These are phyloP conservation scores for Pseudogymnoascus sp. DNA, from an alignment of 2,329 filamentous ascomycete genomes.

Conservation along the genomic window DNA sequence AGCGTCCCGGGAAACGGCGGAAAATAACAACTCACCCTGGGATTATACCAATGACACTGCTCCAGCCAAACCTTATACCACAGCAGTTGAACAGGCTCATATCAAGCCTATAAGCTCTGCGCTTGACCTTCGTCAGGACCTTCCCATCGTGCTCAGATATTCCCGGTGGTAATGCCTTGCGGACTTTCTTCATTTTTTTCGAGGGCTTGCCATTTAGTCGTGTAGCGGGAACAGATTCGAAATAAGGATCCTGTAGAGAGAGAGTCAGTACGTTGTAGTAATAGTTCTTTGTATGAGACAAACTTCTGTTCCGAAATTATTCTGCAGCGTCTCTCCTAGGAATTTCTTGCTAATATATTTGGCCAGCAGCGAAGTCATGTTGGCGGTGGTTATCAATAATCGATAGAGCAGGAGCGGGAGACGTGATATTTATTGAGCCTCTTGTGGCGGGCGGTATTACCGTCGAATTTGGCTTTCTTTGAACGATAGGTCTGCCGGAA, in stretches of 20 bases:
- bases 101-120: constrained; percentile 77
- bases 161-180: constrained; percentile 75
- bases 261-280: constrained; percentile 12
- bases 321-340: constrained; percentile 46
- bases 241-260: constrained; percentile 70
- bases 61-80: constrained; percentile 82
- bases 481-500: constrained; percentile 21
- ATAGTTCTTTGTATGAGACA: constrained; percentile 27
- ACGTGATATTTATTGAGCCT: not conserved
- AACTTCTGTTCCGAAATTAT: constrained; percentile 48
- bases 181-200: constrained; percentile 71
- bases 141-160: constrained; percentile 74
- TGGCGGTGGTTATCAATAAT: constrained; percentile 16
- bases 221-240: constrained; percentile 71
- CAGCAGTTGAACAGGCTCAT: constrained; percentile 74
- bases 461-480: constrained; percentile 21
- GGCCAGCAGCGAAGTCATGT: constrained; percentile 45
- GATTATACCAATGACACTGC: constrained; percentile 73
- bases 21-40: constrained; percentile 56
- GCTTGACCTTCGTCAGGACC: constrained; percentile 78
- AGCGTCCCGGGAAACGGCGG: constrained; percentile 10
- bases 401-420: not conserved
- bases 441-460: constrained; percentile 11
- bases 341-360: constrained; percentile 50
- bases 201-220: constrained; percentile 53